Conservation (phyloP, 2,329 filamentous ascomycete genomes). For the Lachnellula arida region DNA sequence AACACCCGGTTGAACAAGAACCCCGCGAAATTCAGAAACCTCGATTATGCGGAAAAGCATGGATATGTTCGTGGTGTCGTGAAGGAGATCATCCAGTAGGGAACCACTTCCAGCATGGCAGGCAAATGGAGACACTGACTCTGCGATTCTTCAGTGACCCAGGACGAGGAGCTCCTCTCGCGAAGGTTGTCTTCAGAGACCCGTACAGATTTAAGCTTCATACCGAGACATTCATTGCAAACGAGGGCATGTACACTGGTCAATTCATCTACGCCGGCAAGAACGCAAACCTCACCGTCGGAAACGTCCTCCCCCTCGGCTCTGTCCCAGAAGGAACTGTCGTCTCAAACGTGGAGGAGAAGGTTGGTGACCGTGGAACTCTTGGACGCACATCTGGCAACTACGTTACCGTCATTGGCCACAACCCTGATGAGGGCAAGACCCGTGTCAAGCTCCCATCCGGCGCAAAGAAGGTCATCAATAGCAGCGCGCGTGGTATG, state of each 20-base stretch:
- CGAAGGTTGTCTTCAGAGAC: constrained; percentile 94
- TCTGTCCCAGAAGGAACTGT: constrained; percentile 99
- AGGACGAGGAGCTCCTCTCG: constrained; percentile 95
- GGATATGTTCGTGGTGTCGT: constrained; percentile 97
- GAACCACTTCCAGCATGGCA: constrained; percentile 46
- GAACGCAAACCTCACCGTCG: constrained; percentile 93
- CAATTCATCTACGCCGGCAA: constrained; percentile 99
- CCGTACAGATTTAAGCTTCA: constrained; percentile 97
- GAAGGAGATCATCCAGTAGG: constrained; percentile 87
- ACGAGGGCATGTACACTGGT: constrained; percentile 99
- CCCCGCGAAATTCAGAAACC: constrained; percentile 89
- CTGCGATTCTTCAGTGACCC: constrained; percentile 69
- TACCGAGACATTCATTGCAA: constrained; percentile 99
- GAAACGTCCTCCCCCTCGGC: constrained; percentile 92
- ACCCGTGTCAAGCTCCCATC: constrained; percentile 99
- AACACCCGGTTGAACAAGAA: constrained; percentile 92
- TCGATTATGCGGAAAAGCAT: constrained; percentile 96
- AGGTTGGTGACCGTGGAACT: constrained; percentile 92
- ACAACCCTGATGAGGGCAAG: constrained; percentile 99
- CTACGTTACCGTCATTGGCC: constrained; percentile 97
- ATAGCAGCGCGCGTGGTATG: constrained; percentile 91
- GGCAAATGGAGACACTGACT: not conserved
- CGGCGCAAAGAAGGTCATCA: constrained; percentile 98
- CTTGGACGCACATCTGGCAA: constrained; percentile 97
- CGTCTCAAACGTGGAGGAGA: constrained; percentile 98